These are phyloP conservation scores for Crucihimalaya himalaica DNA, from an alignment of 345 rosid genomes.

Conservation along the genomic window DNA sequence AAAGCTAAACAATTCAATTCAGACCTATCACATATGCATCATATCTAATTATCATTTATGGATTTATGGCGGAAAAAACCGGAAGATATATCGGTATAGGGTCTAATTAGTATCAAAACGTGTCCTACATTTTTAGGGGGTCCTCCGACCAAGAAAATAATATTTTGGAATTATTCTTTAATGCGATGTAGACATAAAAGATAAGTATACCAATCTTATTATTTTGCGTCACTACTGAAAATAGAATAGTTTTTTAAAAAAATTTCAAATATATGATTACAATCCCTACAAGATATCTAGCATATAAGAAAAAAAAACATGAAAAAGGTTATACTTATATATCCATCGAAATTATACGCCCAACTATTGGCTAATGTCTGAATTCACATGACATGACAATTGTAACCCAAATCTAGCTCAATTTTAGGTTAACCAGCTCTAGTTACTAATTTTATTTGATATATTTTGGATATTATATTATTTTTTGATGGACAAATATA, in stretches of 20 bases:
- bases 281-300: neutral
- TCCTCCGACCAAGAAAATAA: slow-evolving; percentile 31
- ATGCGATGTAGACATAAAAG: slow-evolving; percentile 14
- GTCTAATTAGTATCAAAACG: slow-evolving; percentile 34
- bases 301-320: neutral
- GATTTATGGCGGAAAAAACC: neutral
- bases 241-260: neutral
- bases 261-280: neutral
- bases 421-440: neutral
- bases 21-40: slow-evolving; percentile 16
- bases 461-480: neutral
- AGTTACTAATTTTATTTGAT: neutral
- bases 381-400: neutral
- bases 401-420: slow-evolving; percentile 13
- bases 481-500: neutral
- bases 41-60: slow-evolving; percentile 2
- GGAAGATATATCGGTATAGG: neutral
- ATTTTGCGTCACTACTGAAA: neutral
- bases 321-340: neutral
- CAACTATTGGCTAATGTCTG: neutral
- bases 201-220: slow-evolving; percentile 14
- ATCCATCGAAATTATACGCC: neutral
- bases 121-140: slow-evolving; percentile 22
- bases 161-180: neutral
- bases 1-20: slow-evolving; percentile 28